Evolutionary conservation across 148 eudicot species (phyloP), one percentile per base, ranked within the genome.

Genomic region (Heliosperma pusillum): DNA sequence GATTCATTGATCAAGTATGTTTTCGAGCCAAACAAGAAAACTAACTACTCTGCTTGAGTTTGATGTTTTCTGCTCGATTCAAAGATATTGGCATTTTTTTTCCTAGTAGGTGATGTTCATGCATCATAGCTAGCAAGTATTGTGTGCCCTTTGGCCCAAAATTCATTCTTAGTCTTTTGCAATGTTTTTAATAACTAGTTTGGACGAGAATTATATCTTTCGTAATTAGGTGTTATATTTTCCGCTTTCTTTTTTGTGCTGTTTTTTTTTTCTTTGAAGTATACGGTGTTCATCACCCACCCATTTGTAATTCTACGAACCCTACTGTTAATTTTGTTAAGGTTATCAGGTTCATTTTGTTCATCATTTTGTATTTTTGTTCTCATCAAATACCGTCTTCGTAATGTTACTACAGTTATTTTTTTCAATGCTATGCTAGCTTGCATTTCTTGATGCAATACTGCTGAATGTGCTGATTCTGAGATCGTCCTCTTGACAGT

Each of bases 21-120:
- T 12, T 91, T 91, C 55, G 91, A 86, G 81, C 93, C 97, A 66
- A 91, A 91, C 85, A 86, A 87, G 84, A 89, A 86, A 77, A 83
- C 83, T 56, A 75, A 75, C 64, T 84, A 78, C 47, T 78, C 82
- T 65, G 83, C 85, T 77, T 79, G 66, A 80, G 59, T 58, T 33
- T 20, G 24, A 65, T 10, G 20, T 33, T 50, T 58, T 69, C 79
- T 47, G 26, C 61, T 42, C 57, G 22, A 63, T 53, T 52, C 40
- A 52, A 56, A 64, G 42, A 26, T 63, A 73, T 72, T 66, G 47
- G 26, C 24, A 73, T 64, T 72, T 57, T 59, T 59, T 74, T 73
- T 66, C 68, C 7, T 69, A 47, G 66, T 66, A 71, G 76, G 64
- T 59, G 22, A 21, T 56, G 47, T 59, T 25, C 58, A 47, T 47